Conservation (phyloP, 2,329 filamentous ascomycete species). For the Triangularia setosa region DNA sequence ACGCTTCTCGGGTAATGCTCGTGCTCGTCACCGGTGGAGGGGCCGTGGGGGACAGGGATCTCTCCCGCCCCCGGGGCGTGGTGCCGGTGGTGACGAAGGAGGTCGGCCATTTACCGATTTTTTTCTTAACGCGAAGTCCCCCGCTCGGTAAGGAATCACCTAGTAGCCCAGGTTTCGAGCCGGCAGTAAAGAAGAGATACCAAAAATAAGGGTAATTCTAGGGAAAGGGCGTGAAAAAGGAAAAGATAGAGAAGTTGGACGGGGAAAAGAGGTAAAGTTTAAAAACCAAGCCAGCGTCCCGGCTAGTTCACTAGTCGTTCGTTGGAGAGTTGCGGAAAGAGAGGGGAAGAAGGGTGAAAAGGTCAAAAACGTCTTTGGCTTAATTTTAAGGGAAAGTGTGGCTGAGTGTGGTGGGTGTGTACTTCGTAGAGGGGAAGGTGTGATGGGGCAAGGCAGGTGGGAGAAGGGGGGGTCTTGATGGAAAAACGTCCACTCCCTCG, state of each 20-base stretch:
- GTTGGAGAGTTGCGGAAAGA: background rate
- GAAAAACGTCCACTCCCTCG: background rate
- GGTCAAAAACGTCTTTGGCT: background rate
- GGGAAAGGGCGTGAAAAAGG: background rate
- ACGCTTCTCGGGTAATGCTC: slow-evolving; percentile 41
- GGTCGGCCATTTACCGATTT: slow-evolving; percentile 29
- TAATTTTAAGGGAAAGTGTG: background rate
- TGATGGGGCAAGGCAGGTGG: background rate
- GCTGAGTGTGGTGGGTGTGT: background rate
- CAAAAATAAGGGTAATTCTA: background rate
- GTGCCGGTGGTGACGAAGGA: slow-evolving; percentile 37
- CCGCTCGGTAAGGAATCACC: background rate
- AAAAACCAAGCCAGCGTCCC: background rate
- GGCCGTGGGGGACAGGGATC: slow-evolving; percentile 54
- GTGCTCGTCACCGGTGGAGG: slow-evolving; percentile 46
- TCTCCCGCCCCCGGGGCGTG: slow-evolving; percentile 46
- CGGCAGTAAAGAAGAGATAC: background rate
- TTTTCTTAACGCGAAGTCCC: background rate
- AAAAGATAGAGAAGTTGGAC: background rate
- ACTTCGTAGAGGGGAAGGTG: background rate
- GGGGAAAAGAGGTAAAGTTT: background rate
- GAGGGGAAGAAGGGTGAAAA: background rate
- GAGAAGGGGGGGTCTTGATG: background rate
- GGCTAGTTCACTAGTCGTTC: background rate
- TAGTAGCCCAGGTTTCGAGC: background rate